phyloP scores from a whole-genome alignment of 768 basidiomycete species.

The Dacryopinax primogenitus region DNA sequence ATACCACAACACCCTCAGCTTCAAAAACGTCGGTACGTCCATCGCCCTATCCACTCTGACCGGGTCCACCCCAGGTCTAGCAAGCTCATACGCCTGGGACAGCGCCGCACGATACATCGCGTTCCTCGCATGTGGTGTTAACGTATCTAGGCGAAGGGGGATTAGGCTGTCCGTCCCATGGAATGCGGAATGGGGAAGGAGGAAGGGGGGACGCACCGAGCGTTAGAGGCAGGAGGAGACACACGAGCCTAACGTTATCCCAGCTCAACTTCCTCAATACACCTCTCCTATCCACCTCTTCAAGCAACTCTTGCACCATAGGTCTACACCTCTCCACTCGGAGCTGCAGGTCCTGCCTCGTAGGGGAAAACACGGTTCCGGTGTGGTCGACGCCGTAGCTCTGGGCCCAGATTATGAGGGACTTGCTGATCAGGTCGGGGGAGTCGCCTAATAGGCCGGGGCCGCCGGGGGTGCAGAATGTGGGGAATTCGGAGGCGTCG shows the following conservation, averaged over 20 bases:
- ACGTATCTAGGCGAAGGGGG: no score
- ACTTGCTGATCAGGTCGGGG: slow-evolving; percentile 62
- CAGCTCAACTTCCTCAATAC: slow-evolving; percentile 69
- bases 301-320: slow-evolving; percentile 65
- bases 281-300: slow-evolving; percentile 66
- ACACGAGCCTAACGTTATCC: slow-evolving; percentile 71
- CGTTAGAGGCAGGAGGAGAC: slow-evolving; percentile 70
- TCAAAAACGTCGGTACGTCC: slow-evolving; percentile 46
- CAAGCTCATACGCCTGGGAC: slow-evolving; percentile 68
- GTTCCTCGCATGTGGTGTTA: slow-evolving; percentile 26
- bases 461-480: slow-evolving; percentile 42
- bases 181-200: no score
- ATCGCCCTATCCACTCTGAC: slow-evolving; percentile 39
- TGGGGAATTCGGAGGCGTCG: slow-evolving; percentile 64
- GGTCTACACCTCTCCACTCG: slow-evolving; percentile 46
- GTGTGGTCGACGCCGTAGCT: slow-evolving; percentile 64
- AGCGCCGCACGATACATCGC: slow-evolving; percentile 71
- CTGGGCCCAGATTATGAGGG: slow-evolving; percentile 77
- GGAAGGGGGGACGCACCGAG: slow-evolving; percentile 48
- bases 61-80: slow-evolving; percentile 38
- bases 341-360: slow-evolving; percentile 24
- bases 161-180: no score
- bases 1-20: slow-evolving; percentile 82
- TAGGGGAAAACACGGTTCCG: not conserved
- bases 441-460: slow-evolving; percentile 51